These are phyloP conservation scores for Ceratobasidium sp. DNA, from an alignment of 1,284 basidiomycete genomes.

Conservation along the genomic window DNA sequence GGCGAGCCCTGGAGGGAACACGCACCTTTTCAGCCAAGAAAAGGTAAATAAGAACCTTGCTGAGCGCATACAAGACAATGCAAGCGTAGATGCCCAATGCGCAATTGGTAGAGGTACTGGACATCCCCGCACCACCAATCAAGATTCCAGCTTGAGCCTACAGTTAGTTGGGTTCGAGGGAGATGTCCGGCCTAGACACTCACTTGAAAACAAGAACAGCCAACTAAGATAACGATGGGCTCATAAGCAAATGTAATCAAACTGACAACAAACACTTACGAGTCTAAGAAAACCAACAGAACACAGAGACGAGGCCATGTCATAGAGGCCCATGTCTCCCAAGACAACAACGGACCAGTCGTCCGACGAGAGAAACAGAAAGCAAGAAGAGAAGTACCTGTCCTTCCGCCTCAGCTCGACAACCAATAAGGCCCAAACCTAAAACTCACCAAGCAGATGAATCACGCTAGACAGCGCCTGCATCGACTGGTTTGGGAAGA, in stretches of 20 bases:
- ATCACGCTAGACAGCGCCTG: constrained; percentile 51
- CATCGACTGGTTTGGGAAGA: constrained; percentile 50
- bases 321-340: constrained; percentile 47
- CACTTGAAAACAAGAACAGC: constrained; percentile 55
- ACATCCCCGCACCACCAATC: constrained; percentile 55
- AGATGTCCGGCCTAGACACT: constrained; percentile 33
- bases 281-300: constrained; percentile 52
- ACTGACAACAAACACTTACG: constrained; percentile 48
- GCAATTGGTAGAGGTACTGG: constrained; percentile 51
- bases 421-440: background rate
- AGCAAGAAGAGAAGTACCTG: constrained; percentile 53
- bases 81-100: constrained; percentile 54
- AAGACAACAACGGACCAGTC: constrained; percentile 48
- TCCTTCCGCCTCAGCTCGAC: background rate
- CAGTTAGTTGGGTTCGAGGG: constrained; percentile 4
- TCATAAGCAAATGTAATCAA: constrained; percentile 8
- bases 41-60: constrained; percentile 56
- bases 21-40: constrained; percentile 53
- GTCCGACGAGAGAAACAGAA: constrained; percentile 53
- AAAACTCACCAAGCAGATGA: constrained; percentile 49
- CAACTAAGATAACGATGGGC: constrained; percentile 43
- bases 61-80: constrained; percentile 55
- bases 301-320: constrained; percentile 52
- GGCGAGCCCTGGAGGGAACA: constrained; percentile 3
- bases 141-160: constrained; percentile 52